Evolutionary conservation across 2,329 filamentous ascomycete genomes (phyloP).

Genomic region (Colletotrichum aenigma): DNA sequence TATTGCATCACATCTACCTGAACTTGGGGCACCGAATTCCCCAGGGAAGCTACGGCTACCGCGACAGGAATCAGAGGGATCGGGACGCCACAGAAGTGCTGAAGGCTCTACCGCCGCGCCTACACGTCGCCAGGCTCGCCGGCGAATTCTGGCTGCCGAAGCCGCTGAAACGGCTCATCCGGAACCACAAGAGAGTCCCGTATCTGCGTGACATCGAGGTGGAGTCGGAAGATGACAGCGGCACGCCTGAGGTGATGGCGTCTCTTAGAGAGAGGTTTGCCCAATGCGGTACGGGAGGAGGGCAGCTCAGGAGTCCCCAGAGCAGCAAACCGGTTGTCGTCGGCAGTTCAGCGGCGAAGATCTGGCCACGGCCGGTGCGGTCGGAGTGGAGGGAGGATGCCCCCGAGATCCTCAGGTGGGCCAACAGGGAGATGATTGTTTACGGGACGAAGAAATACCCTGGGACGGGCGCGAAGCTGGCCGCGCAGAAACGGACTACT

Average conservation of each 20-base stretch:
- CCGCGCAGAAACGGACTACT: not conserved
- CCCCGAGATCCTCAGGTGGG: not conserved
- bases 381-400: not conserved
- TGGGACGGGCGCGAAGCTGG: not conserved
- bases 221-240: not conserved
- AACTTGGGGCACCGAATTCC: not conserved
- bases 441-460: not conserved
- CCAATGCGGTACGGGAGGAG: not conserved
- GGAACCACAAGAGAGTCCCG: not conserved
- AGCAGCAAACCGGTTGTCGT: not conserved
- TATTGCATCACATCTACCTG: not conserved
- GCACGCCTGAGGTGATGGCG: accelerated
- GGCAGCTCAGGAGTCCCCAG: not conserved
- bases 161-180: not conserved
- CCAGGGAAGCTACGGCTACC: not conserved
- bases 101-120: not conserved
- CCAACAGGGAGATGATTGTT: accelerated
- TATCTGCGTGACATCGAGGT: not conserved
- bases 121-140: not conserved
- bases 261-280: not conserved
- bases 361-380: not conserved
- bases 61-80: not conserved
- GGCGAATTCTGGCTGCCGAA: not conserved
- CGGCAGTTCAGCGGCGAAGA: not conserved
- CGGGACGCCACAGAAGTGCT: not conserved